Evolutionary conservation across 192 early-diverging fungal genomes (phyloP), one percentile per base, ranked within the genome.

Genomic region (Phycomyces blakesleeanus): DNA sequence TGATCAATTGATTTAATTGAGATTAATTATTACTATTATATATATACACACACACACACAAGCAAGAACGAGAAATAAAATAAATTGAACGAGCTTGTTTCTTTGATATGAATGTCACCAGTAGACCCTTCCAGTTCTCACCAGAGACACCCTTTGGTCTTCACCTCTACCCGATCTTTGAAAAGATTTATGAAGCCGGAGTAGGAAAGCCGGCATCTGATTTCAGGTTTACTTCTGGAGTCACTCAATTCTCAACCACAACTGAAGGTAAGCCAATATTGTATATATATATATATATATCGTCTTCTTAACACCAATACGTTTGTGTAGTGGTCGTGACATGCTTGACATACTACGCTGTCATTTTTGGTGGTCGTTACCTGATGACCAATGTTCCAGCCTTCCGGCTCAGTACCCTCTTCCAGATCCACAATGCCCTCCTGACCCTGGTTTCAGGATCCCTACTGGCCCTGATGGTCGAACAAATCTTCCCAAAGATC

Each of bases 361-460:
- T 87, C 61, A 87, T 93, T 80, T 90, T 91, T 76, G 90, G 91
- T 54, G 87, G 86, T 40, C 87, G 86, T 57, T 72, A 72, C 67
- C 57, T 90, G 62, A 90, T 93, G 90, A 77, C 67, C 67, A 78
- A 78, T 64, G 68, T 76, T 57, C 81, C 86, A 57, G 81, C 85
- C 20, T 81, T 90, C 72, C 85, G 87, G 77, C 81, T 90, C 44
- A 81, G 88, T 55, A 54, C 77, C 54, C 66, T 86, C 26, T 91
- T 93, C 60, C 87, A 91, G 74, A 26, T 91, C 59, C 93, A 95
- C 76, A 95, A 95, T 71, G 79, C 90, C 37, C 61, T 87, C 15
- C 80, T 95, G 66, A 89, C 90, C 2, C 63, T 85, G 6, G 72
- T 80, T 16, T 95, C 93, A 38, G 76, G 79, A 22, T 75, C 76